Percentiles rank a stretch among this genome's conserved stretches.
phyloP scores from a whole-genome alignment of 2,329 filamentous ascomycete genomes.

The Monilinia aucupariae region DNA sequence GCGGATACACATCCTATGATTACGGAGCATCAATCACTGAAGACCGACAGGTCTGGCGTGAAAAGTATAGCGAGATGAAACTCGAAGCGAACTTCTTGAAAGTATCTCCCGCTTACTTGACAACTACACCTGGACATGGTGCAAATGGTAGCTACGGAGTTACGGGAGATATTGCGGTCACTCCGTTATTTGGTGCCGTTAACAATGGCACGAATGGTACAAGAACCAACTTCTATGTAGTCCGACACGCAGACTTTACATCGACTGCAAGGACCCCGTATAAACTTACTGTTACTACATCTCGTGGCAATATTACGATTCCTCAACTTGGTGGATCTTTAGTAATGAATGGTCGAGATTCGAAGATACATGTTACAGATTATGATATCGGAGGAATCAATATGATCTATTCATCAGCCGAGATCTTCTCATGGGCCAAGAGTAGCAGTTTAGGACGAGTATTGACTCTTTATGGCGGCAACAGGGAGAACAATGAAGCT shows the following conservation, averaged over 20 bases:
- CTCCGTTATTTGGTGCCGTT: constrained; percentile 47
- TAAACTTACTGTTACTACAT: constrained; percentile 47
- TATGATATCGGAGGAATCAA: constrained; percentile 53
- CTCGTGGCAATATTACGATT: constrained; percentile 48
- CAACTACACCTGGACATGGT: constrained; percentile 47
- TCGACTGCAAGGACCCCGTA: constrained; percentile 13
- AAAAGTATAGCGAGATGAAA: constrained; percentile 26
- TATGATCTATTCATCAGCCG: constrained; percentile 60
- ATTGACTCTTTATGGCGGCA: constrained; percentile 56
- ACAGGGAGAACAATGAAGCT: constrained; percentile 56
- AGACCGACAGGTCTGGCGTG: constrained; percentile 19
- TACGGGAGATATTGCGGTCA: constrained; percentile 55
- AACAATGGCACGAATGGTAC: constrained; percentile 37
- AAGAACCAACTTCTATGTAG: constrained; percentile 55
- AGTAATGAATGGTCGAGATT: constrained; percentile 55
- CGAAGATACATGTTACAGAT: constrained; percentile 60
- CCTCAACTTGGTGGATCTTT: constrained; percentile 53
- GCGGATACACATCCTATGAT: constrained; percentile 53
- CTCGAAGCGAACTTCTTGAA: constrained; percentile 25
- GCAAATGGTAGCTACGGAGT: constrained; percentile 42
- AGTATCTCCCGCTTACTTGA: constrained; percentile 24
- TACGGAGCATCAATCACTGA: constrained; percentile 23
- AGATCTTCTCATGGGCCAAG: constrained; percentile 62
- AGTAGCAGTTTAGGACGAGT: constrained; percentile 49
- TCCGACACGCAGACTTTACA: constrained; percentile 56